Base-by-base conservation (phyloP, 2,329 filamentous ascomycete genomes). In the Paraconiothyrium brasiliense region DNA sequence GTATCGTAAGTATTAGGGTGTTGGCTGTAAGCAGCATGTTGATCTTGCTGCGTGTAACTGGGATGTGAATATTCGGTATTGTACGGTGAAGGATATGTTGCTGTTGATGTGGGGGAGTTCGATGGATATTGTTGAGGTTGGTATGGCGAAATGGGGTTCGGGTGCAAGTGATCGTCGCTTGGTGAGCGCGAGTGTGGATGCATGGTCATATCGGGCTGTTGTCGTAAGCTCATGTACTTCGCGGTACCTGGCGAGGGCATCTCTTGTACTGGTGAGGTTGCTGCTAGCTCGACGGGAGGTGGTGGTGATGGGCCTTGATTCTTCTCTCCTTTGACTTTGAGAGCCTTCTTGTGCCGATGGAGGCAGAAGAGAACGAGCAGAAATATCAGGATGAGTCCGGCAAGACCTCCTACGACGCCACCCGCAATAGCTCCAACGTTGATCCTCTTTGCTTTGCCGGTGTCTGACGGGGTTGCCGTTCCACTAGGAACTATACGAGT, bases 401-500 rank as follows among this genome's bases (percentile, higher is more conserved):
- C 71, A 2, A 79, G 66, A 6, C 79, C 79, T 51, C 80, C 80
- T 7, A 80, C 70, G 10, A 76, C 75, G 27, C 79, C 79, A 41
- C 80, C 80, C 35, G 75, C 77, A 37, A 82, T 81, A 9, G 77
- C 74, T 5, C 72, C 78, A 3, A 75, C 67, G 37, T 77, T 76
- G 2, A 64, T 71, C 41, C 73, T 75, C 4, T 65, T 67, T 13
- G 63, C 60, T 1, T 39, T 50, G 22, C 51, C 47, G 35, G 58
- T 43, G 22, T 59, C 50, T 20, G 66, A 62, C 13, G 67, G 59
- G n/a, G 60, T 59, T 6, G 67, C 55, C 2, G 77, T 76, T 14
- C 69, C 59, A 0, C 68, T 70, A 20, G 68, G 67, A 48, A 84
- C 68, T 7, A 74, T 64, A 22, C 86, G 82, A 3, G 86, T 89